Conservation (phyloP, 164 flowering plant species). For the Cinnamomum micranthum region DNA sequence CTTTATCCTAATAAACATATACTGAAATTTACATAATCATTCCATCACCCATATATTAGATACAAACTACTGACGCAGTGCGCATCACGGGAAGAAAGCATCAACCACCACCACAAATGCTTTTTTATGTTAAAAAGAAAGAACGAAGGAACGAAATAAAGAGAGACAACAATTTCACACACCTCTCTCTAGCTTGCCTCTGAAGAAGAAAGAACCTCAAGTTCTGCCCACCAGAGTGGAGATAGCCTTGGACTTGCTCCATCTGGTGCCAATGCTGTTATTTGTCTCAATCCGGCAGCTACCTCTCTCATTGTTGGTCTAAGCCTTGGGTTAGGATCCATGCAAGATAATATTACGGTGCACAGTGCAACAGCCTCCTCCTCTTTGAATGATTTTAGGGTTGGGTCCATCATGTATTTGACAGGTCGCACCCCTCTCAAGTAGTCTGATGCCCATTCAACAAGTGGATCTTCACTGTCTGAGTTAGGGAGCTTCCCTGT, state of each 20-base stretch:
- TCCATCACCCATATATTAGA: neutral
- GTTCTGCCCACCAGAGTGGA: slow-evolving; percentile 90
- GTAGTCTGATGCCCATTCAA: slow-evolving; percentile 36
- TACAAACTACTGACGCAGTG: neutral
- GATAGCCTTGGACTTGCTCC: slow-evolving; percentile 59
- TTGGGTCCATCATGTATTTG: slow-evolving; percentile 56
- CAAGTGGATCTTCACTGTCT: slow-evolving; percentile 22
- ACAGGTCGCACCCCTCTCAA: slow-evolving; percentile 24
- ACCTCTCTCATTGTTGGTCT: slow-evolving; percentile 62
- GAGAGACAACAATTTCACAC: neutral
- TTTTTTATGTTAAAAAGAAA: neutral
- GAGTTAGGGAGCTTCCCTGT: slow-evolving; percentile 50
- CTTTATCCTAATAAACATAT: neutral
- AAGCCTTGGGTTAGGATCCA: slow-evolving; percentile 41
- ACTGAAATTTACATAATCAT: neutral
- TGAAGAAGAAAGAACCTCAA: slow-evolving; percentile 47
- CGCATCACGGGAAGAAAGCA: neutral
- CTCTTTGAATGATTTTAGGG: slow-evolving; percentile 34
- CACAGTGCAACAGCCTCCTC: slow-evolving; percentile 38
- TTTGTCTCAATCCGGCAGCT: slow-evolving; percentile 43
- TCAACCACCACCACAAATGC: neutral
- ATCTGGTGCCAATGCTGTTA: slow-evolving; percentile 59
- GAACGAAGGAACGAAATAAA: neutral
- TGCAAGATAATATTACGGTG: slow-evolving; percentile 42
- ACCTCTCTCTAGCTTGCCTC: slow-evolving; percentile 29